These are phyloP conservation scores for Aristolochia contorta DNA, from an alignment of 164 flowering plant species.

Conservation along the genomic window DNA sequence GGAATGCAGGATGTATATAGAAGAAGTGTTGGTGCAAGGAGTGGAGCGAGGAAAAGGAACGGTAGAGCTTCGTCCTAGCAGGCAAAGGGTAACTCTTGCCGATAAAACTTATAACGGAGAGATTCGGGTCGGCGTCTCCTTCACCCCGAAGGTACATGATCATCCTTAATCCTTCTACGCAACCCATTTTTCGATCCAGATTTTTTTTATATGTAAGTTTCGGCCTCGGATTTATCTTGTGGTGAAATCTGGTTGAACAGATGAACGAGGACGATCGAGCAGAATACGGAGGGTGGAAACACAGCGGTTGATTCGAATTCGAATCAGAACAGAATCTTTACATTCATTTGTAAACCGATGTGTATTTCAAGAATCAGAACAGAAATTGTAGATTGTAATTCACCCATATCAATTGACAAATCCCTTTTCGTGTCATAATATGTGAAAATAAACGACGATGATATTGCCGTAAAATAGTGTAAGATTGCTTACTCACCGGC, in stretches of 20 bases:
- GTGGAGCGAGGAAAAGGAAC: slow-evolving; percentile 51
- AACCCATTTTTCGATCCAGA: too few species aligned
- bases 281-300: slow-evolving; percentile 46
- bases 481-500: too few species aligned
- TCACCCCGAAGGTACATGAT: slow-evolving; percentile 34
- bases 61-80: slow-evolving; percentile 33
- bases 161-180: too few species aligned
- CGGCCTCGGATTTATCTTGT: neutral
- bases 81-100: slow-evolving; percentile 27
- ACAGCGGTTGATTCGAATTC: slow-evolving; percentile 2
- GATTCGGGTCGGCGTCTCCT: slow-evolving; percentile 44
- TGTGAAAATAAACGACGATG: too few species aligned
- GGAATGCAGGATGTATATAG: slow-evolving; percentile 42
- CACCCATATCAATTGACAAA: too few species aligned
- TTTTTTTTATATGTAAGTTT: neutral
- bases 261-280: slow-evolving; percentile 12
- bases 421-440: too few species aligned
- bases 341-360: too few species aligned
- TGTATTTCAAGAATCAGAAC: too few species aligned
- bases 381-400: too few species aligned
- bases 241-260: slow-evolving; percentile 12
- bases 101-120: slow-evolving; percentile 43
- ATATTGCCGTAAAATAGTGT: too few species aligned
- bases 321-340: too few species aligned
- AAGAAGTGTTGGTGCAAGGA: slow-evolving; percentile 48